phyloP scores from a whole-genome alignment of 192 early-diverging fungal species.

The Coemansia pectinata region DNA sequence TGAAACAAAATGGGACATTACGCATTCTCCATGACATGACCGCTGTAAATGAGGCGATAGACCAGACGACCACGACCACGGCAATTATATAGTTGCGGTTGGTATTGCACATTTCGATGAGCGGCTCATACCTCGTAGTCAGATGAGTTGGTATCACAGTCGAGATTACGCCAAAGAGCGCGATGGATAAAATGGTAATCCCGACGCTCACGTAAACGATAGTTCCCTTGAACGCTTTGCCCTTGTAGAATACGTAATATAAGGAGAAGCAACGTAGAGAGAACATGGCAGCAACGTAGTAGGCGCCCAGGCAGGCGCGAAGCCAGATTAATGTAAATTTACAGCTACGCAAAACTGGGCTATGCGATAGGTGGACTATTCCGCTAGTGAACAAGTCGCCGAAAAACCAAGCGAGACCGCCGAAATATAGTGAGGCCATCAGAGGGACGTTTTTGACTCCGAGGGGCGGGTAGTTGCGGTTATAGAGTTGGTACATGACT shows the following conservation, averaged over 20 bases:
- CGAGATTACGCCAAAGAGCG: constrained; percentile 13
- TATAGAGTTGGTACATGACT: constrained; percentile 12
- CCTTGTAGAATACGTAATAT: constrained; percentile 13
- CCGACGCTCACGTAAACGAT: constrained; percentile 1
- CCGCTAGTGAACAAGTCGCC: constrained; percentile 22
- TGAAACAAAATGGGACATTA: constrained; percentile 13
- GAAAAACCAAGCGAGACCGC: constrained; percentile 5
- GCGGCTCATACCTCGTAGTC: constrained; percentile 11
- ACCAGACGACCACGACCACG: constrained; percentile 6
- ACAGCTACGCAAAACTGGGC: constrained; percentile 6
- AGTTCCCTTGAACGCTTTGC: constrained; percentile 14
- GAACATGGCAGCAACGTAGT: constrained; percentile 11
- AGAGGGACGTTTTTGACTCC: constrained; percentile 19
- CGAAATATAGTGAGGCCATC: constrained; percentile 5
- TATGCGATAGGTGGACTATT: constrained; percentile 9
- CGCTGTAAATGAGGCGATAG: constrained; percentile 3
- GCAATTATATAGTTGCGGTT: background rate
- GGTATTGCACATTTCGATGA: constrained; percentile 14
- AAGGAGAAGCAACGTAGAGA: constrained; percentile 10
- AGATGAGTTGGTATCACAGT: constrained; percentile 1
- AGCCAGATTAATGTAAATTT: constrained; percentile 17
- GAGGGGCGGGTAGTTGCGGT: constrained; percentile 17
- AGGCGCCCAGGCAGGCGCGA: constrained; percentile 5
- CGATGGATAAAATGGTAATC: background rate
- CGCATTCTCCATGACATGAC: constrained; percentile 18